Percentiles rank a stretch among this genome's conserved stretches.
Conservation (phyloP, 1,284 basidiomycete genomes). For the Anthracocystis setariae region DNA sequence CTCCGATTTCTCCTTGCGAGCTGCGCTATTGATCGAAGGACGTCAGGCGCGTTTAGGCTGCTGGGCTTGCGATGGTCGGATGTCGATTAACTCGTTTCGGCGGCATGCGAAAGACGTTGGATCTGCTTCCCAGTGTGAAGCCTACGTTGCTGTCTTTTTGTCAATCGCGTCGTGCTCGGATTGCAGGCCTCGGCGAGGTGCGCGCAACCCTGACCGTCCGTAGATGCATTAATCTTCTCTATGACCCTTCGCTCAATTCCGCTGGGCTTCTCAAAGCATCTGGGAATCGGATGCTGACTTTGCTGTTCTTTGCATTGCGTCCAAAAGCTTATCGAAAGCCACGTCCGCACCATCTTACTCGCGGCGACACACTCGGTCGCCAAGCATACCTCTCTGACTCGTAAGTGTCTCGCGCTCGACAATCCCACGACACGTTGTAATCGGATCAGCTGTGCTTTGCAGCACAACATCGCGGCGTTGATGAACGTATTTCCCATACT, state of each 20-base stretch:
- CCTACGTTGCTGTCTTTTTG: conserved; percentile 36
- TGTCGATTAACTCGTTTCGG: conserved; percentile 50
- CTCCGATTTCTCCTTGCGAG: conserved; percentile 16
- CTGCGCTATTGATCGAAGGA: conserved; percentile 18
- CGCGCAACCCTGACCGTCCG: conserved; percentile 44
- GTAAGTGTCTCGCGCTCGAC: conserved; percentile 18
- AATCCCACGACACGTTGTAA: conserved; percentile 12
- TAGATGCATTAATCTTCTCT: conserved; percentile 57
- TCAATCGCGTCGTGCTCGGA: conserved; percentile 7
- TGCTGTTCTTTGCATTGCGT: neutral
- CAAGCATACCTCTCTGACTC: conserved; percentile 2
- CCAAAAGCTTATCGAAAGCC: neutral
- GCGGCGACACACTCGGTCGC: neutral
- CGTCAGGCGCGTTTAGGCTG: conserved; percentile 45
- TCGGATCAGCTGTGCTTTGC: conserved; percentile 8
- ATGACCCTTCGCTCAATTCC: conserved; percentile 31
- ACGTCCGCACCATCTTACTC: neutral
- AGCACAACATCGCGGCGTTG: conserved; percentile 21
- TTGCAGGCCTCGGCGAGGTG: conserved; percentile 21
- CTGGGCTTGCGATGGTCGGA: conserved; percentile 8
- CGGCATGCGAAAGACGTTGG: conserved; percentile 48
- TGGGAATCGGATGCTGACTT: neutral
- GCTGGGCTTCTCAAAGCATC: conserved; percentile 5
- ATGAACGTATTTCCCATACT: conserved; percentile 55
- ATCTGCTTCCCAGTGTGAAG: conserved; percentile 34